Base-by-base conservation (phyloP, 2,329 filamentous ascomycete genomes). In the Nemania sp. region DNA sequence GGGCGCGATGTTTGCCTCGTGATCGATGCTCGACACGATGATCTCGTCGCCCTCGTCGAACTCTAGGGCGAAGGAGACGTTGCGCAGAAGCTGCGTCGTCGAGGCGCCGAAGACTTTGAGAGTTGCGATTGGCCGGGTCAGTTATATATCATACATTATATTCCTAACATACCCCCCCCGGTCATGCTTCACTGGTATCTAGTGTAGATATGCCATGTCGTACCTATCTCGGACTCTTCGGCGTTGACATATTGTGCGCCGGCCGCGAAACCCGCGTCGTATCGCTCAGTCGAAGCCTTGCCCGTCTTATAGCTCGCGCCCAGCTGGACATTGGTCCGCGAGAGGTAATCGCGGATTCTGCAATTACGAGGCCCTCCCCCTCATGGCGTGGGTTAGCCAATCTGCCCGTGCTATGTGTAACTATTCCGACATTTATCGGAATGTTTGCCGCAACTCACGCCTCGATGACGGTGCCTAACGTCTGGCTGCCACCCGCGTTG, bases 401-500 rank as follows among this genome's bases (percentile, higher is more conserved):
- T 15, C 25, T 48, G 9, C 32, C n/a, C 45, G 13, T 21, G 10
- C 21, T 13, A n/a, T n/a, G 13, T 37, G 13, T 29, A 4, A 7
- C 25, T 29, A 12, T 34, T n/a, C 12, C 34, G 12, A 37, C 39
- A 42, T 25, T 3, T 25, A 39, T 25, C 18, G 11, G 5, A 37
- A 18, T 17, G 29, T 42, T n/a, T n/a, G 40, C 29, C 7, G 48
- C 47, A 45, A 75, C 81, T 75, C 72, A 90, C 87, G 83, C 82
- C 57, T 89, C 83, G 59, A 89, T 86, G 15, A 91, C 90, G 15
- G 81, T 78, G 25, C 83, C 84, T 3, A 93, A 76, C 1, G 85
- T 81, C 69, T 93, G 90, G 70, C 86, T 90, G 39, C 90, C 90
- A 17, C 90, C 90, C 11, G 89, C 90, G 71, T 93, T 93, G 71